Evolutionary conservation across 1,284 basidiomycete species (phyloP).

Genomic region (Microbotryum violaceum): DNA sequence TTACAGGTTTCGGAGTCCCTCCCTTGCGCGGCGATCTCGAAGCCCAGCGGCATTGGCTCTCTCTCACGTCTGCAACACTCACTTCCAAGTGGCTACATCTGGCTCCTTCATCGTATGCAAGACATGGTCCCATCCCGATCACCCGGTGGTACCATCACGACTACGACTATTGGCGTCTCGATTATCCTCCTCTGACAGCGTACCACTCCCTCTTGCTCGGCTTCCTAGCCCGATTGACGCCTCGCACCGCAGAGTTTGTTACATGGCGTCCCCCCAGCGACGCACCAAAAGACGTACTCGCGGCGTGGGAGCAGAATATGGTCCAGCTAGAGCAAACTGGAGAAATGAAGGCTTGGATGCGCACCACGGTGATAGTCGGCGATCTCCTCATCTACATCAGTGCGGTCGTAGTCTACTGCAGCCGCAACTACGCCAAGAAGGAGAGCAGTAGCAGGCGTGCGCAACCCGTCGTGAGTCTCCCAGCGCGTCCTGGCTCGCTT

Average conservation of each 20-base stretch:
- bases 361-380: slow-evolving; percentile 60
- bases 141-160: slow-evolving; percentile 79
- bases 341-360: slow-evolving; percentile 68
- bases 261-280: slow-evolving; percentile 20
- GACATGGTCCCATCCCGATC: slow-evolving; percentile 55
- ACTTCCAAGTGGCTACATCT: neutral
- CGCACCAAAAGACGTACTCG: slow-evolving; percentile 11
- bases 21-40: slow-evolving; percentile 89
- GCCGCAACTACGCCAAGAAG: slow-evolving; percentile 54
- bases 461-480: slow-evolving; percentile 9
- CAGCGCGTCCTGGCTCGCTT: neutral
- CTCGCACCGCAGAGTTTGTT: slow-evolving; percentile 18
- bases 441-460: slow-evolving; percentile 7
- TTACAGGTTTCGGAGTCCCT: slow-evolving; percentile 56
- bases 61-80: slow-evolving; percentile 51
- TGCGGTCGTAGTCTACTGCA: slow-evolving; percentile 49
- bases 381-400: slow-evolving; percentile 70
- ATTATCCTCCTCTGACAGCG: slow-evolving; percentile 86
- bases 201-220: slow-evolving; percentile 77
- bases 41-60: slow-evolving; percentile 92
- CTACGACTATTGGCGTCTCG: slow-evolving; percentile 80
- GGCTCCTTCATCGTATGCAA: slow-evolving; percentile 1
- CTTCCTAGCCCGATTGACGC: slow-evolving; percentile 44
- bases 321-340: slow-evolving; percentile 16
- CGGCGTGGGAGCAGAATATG: slow-evolving; percentile 23